phyloP scores from a whole-genome alignment of 495 filamentous ascomycete genomes.

The Elaphomyces granulatus region DNA sequence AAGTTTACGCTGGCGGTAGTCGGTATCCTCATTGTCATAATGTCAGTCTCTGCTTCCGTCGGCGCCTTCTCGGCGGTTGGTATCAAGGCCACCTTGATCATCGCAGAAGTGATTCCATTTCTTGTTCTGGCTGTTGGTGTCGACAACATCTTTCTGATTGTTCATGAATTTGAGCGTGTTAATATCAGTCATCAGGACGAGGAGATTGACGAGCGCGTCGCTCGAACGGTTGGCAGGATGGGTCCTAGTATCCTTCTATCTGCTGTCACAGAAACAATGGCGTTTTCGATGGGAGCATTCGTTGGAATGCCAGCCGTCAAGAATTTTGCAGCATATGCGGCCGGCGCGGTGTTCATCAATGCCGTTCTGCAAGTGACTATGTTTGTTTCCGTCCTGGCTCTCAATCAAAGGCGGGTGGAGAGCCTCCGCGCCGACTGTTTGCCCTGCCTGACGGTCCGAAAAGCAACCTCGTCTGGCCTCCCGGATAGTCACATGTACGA shows the following conservation, averaged over 20 bases:
- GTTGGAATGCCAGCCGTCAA: slow-evolving; percentile 95
- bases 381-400: slow-evolving; percentile 79
- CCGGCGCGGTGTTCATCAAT: slow-evolving; percentile 93
- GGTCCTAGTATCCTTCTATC: slow-evolving; percentile 95
- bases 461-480: slow-evolving; percentile 38
- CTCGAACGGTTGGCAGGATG: slow-evolving; percentile 79
- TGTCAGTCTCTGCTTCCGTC: slow-evolving; percentile 92
- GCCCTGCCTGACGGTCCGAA: slow-evolving; percentile 67
- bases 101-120: slow-evolving; percentile 97
- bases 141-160: slow-evolving; percentile 97
- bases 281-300: slow-evolving; percentile 81
- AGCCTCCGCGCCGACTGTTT: slow-evolving; percentile 82
- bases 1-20: slow-evolving; percentile 89
- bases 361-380: slow-evolving; percentile 89
- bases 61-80: slow-evolving; percentile 82
- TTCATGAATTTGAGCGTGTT: slow-evolving; percentile 92
- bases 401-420: slow-evolving; percentile 83
- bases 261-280: slow-evolving; percentile 80
- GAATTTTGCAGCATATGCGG: slow-evolving; percentile 93
- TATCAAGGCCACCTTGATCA: slow-evolving; percentile 89
- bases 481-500: slow-evolving; percentile 44
- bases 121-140: slow-evolving; percentile 91
- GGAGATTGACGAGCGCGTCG: slow-evolving; percentile 67
- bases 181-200: slow-evolving; percentile 82
- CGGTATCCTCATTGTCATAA: slow-evolving; percentile 87